Evolutionary conservation across 202 grass and related monocot species (phyloP), one percentile per base, ranked within the genome.

Genomic region (Digitaria exilis): DNA sequence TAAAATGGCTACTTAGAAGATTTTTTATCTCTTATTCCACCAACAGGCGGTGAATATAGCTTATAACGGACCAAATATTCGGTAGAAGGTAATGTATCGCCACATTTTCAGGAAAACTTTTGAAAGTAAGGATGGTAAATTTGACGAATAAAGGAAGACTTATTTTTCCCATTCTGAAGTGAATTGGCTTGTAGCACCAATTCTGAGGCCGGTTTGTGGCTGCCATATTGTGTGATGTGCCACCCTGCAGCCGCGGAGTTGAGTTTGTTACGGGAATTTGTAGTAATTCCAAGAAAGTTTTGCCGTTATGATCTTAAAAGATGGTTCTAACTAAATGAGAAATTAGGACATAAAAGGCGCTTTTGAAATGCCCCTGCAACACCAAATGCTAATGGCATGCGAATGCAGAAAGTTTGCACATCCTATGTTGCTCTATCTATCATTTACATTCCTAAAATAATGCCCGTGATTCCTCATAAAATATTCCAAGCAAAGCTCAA

Each of bases 21-120:
- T 39, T 31, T 88, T 28, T 25, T 2, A 42, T 31, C 21, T 46
- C 56, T 29, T 49, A 78, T 83, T 71, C 44, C 45, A 25, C 24
- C 37, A 60, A 50, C 16, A 9, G 3, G 22, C 28, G n/a, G 24
- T 67, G 35, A 56, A 31, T 49, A 74, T 11, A 39, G 28, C 41
- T 75, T 59, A 41, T 37, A 50, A 26, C 41, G 80, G 22, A n/a
- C 4, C 50, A 84, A 80, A 58, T 7, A 68, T 75, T 25, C 18
- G 19, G 42, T 69, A 62, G 25, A 80, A 39, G 37, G 73, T 17
- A 66, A 80, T 41, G 7, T 11, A n/a, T 79, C 24, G 1, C 15
- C 51, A 9, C 5, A 75, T 69, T 70, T 66, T 9, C 31, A 73
- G 68, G 26, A 48, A 77, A 56, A 48, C 30, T 83, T 46, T 83